These are phyloP conservation scores for Globisporangium mamillatum DNA, from an alignment of 352 stramenopile genomes.

Conservation along the genomic window DNA sequence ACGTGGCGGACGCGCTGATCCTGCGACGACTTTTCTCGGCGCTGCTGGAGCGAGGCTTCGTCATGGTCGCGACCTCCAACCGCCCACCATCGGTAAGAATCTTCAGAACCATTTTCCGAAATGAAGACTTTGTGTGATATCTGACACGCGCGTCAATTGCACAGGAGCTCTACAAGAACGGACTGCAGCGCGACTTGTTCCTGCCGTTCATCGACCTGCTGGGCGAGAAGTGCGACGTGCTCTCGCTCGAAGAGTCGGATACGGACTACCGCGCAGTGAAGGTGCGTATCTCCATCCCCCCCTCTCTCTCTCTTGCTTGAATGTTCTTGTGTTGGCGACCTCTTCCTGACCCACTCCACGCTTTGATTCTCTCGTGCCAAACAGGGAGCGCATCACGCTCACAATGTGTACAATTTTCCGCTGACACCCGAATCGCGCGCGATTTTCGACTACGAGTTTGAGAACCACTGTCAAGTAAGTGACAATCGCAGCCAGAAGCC, in stretches of 20 bases:
- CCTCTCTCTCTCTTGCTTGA: too few species aligned
- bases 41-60: slow-evolving; percentile 88
- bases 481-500: not conserved
- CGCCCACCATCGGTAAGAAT: slow-evolving; percentile 60
- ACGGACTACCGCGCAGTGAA: slow-evolving; percentile 86
- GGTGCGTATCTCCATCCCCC: slow-evolving; percentile 7
- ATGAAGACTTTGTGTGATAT: not conserved
- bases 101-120: not conserved
- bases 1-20: slow-evolving; percentile 97
- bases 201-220: slow-evolving; percentile 95
- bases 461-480: slow-evolving; percentile 42
- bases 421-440: slow-evolving; percentile 44
- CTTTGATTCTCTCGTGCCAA: too few species aligned
- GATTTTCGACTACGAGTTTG: slow-evolving; percentile 71
- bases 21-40: slow-evolving; percentile 91
- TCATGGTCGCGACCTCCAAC: slow-evolving; percentile 97
- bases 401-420: slow-evolving; percentile 73
- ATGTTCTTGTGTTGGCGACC: too few species aligned
- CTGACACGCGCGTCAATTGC: not conserved
- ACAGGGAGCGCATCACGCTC: slow-evolving; percentile 41
- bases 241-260: slow-evolving; percentile 69
- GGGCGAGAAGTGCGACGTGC: slow-evolving; percentile 80
- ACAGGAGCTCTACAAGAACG: slow-evolving; percentile 94
- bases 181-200: slow-evolving; percentile 95
- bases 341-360: too few species aligned